Conservation (phyloP, 2,329 filamentous ascomycete genomes). For the Thelonectria rubi region DNA sequence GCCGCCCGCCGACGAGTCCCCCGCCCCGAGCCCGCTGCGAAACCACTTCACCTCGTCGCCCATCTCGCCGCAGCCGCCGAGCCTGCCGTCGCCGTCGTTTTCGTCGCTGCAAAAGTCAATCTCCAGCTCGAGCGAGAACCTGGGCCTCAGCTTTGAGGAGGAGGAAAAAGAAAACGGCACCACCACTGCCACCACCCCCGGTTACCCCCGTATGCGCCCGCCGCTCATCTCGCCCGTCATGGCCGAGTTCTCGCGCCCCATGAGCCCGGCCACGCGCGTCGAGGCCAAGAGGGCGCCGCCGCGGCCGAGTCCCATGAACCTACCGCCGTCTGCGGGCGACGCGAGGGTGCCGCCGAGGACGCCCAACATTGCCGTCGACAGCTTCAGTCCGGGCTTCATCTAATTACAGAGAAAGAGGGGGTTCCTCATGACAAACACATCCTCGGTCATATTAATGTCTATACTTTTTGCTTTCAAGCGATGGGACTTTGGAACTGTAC, state of each 20-base stretch:
- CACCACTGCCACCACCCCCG: not conserved
- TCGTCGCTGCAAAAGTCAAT: conserved; percentile 48
- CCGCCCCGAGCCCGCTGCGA: conserved; percentile 29
- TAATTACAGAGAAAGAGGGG: conserved; percentile 17
- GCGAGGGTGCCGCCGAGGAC: conserved; percentile 24
- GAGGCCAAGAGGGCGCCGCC: conserved; percentile 48
- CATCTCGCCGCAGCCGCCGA: conserved; percentile 44
- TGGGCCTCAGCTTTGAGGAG: conserved; percentile 46
- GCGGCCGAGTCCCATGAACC: conserved; percentile 43
- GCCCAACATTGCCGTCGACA: conserved; percentile 37
- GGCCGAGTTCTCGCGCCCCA: conserved; percentile 38
- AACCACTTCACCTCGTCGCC: conserved; percentile 41
- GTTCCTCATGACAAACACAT: not conserved
- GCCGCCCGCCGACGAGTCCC: conserved; percentile 25
- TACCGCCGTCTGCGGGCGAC: conserved; percentile 38
- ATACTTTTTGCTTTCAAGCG: conserved; percentile 8
- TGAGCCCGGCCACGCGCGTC: conserved; percentile 37
- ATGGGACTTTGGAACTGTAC: conserved; percentile 8
- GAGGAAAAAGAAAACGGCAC: conserved; percentile 1
- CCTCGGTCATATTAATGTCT: conserved; percentile 6
- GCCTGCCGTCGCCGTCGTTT: conserved; percentile 50
- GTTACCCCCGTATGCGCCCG: conserved; percentile 15
- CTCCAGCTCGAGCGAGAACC: conserved; percentile 45
- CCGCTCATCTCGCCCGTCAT: conserved; percentile 47
- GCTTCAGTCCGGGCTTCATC: conserved; percentile 40